Conservation (phyloP, 768 basidiomycete genomes). For the Auriscalpium vulgare region DNA sequence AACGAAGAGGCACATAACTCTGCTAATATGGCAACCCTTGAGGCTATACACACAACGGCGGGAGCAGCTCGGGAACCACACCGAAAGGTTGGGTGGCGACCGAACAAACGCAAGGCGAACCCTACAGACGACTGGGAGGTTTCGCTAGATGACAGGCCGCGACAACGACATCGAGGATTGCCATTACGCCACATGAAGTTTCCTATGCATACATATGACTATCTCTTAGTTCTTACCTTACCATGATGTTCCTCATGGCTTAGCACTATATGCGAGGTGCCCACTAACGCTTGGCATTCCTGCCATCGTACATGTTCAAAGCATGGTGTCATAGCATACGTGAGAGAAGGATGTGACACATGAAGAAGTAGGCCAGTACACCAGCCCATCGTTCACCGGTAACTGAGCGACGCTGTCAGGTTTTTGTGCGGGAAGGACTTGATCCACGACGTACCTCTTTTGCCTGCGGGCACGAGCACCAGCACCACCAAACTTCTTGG, state of each 20-base stretch:
- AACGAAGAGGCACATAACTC: no score
- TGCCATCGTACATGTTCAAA: conserved; percentile 22
- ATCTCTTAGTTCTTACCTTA: neutral
- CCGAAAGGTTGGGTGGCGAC: no score
- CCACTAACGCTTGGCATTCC: neutral
- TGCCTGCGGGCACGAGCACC: conserved; percentile 98
- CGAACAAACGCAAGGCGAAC: no score
- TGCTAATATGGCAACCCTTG: no score
- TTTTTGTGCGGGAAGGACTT: neutral
- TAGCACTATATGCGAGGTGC: neutral
- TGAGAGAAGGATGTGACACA: conserved; percentile 32
- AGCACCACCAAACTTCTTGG: conserved; percentile 98
- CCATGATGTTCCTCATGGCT: neutral
- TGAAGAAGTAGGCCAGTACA: conserved; percentile 23
- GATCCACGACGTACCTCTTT: conserved; percentile 61
- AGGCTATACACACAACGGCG: no score
- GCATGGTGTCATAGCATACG: conserved; percentile 31
- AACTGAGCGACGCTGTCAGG: conserved; percentile 37
- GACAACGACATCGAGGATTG: no score
- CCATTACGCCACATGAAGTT: no score
- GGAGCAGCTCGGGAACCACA: no score
- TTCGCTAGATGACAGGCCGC: no score
- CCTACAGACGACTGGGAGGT: no score
- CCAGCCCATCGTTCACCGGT: conserved; percentile 54
- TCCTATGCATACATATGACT: no score